Conservation (phyloP, 2,329 filamentous ascomycete genomes). For the Fusarium bactridioides region DNA sequence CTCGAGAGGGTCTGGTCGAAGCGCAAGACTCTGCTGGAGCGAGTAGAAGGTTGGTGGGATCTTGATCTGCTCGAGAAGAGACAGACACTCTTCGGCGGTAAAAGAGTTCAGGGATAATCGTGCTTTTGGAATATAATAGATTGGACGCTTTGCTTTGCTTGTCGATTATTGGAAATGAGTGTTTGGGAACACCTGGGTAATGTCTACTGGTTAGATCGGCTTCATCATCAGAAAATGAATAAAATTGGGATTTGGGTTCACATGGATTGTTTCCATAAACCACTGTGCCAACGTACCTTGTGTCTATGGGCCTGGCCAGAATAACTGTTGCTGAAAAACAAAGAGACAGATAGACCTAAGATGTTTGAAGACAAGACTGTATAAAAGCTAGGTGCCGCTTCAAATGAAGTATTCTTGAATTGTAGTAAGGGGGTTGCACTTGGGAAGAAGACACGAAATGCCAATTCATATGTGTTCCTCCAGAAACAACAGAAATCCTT, state of each 20-base stretch:
- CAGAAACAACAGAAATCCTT: neutral
- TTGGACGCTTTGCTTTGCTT: slow-evolving; percentile 19
- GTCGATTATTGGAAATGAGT: slow-evolving; percentile 11
- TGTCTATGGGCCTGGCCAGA: neutral
- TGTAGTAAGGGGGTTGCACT: neutral
- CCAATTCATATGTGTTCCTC: neutral
- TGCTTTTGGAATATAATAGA: slow-evolving; percentile 22
- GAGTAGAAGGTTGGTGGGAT: slow-evolving; percentile 65
- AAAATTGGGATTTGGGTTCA: slow-evolving; percentile 20
- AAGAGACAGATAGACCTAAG: neutral
- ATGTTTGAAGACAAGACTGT: neutral
- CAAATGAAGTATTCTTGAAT: neutral
- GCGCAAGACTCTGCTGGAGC: slow-evolving; percentile 57
- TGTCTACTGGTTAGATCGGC: slow-evolving; percentile 44
- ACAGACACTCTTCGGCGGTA: slow-evolving; percentile 46
- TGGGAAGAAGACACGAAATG: neutral
- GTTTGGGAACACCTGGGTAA: slow-evolving; percentile 31
- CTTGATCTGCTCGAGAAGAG: slow-evolving; percentile 58
- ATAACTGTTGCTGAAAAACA: neutral
- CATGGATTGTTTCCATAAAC: slow-evolving; percentile 9
- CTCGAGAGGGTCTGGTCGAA: slow-evolving; percentile 45
- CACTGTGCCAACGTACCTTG: neutral
- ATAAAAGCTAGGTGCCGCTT: too few species aligned
- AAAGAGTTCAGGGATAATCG: slow-evolving; percentile 21
- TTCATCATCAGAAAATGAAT: slow-evolving; percentile 27